These are phyloP conservation scores for Curvularia eragrostidis DNA, from an alignment of 2,329 filamentous ascomycete genomes.

Conservation along the genomic window DNA sequence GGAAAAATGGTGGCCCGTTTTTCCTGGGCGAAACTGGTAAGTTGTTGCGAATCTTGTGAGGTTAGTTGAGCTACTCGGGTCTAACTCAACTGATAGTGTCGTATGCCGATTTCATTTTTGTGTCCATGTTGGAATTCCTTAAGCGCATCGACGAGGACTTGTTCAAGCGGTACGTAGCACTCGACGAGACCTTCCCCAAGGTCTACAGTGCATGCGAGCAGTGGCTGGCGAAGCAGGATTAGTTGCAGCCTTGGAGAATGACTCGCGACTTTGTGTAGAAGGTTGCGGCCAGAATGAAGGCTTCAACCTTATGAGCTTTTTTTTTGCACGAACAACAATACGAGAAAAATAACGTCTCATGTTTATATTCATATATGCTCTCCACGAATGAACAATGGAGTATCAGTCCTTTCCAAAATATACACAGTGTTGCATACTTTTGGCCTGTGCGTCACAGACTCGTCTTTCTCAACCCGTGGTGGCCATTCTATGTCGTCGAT, in stretches of 20 bases:
- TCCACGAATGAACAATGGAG: slow-evolving; percentile 26
- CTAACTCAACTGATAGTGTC: slow-evolving; percentile 35
- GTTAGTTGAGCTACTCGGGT: neutral
- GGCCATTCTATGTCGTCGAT: slow-evolving; percentile 35
- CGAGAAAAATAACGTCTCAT: neutral
- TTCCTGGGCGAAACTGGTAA: slow-evolving; percentile 62
- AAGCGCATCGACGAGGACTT: slow-evolving; percentile 46
- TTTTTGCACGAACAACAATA: neutral
- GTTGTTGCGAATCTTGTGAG: neutral
- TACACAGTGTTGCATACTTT: slow-evolving; percentile 51
- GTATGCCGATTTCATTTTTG: slow-evolving; percentile 61
- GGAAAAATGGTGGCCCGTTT: slow-evolving; percentile 66
- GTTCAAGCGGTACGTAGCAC: slow-evolving; percentile 50
- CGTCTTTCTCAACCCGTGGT: slow-evolving; percentile 12
- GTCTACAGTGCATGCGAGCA: slow-evolving; percentile 51
- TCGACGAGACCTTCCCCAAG: slow-evolving; percentile 48
- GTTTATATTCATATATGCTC: slow-evolving; percentile 11
- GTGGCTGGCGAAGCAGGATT: slow-evolving; percentile 52
- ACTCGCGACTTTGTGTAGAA: neutral
- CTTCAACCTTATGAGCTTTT: neutral
- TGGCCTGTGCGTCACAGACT: slow-evolving; percentile 43
- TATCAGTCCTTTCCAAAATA: slow-evolving; percentile 47
- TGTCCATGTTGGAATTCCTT: slow-evolving; percentile 56
- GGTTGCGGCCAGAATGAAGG: neutral
- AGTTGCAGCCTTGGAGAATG: neutral